Evolutionary conservation across 768 basidiomycete genomes (phyloP), one percentile per base, ranked within the genome.

Genomic region (Leccinellum albellum): DNA sequence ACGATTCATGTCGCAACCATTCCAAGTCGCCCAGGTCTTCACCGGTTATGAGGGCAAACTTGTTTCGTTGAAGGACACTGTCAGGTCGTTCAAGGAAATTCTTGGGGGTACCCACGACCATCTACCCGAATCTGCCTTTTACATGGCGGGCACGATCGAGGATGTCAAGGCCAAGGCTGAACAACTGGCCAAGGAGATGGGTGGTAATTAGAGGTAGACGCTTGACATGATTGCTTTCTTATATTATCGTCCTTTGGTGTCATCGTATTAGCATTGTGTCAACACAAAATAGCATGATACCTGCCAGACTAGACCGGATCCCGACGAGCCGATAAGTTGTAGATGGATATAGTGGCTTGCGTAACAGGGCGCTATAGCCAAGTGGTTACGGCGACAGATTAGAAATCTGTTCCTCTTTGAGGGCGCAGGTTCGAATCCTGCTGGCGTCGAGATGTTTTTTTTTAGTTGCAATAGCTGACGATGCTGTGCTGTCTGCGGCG

Each of bases 1-100:
- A 75, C 90, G 94, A 81, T 98, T 98, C 91, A 98, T 99, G 97
- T 98, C 94, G 65, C 95, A 99, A 79, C 97, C 97, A 62, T 99
- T 99, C 94, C 91, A 92, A 74, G 96, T 98, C 74, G 97, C 95
- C 56, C 94, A 98, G 81, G 94, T 97, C 76, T 98, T 98, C 86
- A 98, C 96, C 71, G 96, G 96, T 82, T 95, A 92, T 70, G 95
- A 97, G 82, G 97, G 96, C 72, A 91, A 89, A 75, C 91, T 98
- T 60, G 96, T 99, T 33, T 81, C 95, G 14, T 80, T 99, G 64
- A 98, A 98, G 82, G 95, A 98, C 73, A 95, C 93, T 60, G 75
- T 95, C 70, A 90, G 91, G 66, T 95, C 96, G 42, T 98, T 98
- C 89, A 94, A 89, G 84, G 94, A 97, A 79, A 98, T 99, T 69